Percentiles rank a stretch among this genome's conserved stretches.
Conservation (phyloP, 2,329 filamentous ascomycete species). For the Penicillium sp. region DNA sequence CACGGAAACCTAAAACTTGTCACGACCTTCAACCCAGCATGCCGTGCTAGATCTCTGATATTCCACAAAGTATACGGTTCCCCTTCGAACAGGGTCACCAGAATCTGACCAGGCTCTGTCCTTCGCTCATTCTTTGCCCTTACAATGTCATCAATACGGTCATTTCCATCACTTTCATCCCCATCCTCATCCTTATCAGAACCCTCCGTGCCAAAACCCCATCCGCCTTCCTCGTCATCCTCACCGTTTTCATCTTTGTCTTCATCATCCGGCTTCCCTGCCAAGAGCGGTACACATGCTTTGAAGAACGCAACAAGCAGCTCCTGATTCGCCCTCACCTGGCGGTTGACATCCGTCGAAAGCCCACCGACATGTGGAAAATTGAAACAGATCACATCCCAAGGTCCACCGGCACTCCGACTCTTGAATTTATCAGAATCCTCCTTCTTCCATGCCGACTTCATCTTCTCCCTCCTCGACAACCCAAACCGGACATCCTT, state of each 20-base stretch:
- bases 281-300: constrained; percentile 47
- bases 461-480: constrained; percentile 35
- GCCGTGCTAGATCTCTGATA: constrained; percentile 81
- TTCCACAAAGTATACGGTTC: constrained; percentile 98
- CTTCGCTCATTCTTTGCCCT: constrained; percentile 24
- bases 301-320: constrained; percentile 56
- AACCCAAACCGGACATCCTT: constrained; percentile 52
- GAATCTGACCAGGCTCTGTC: constrained; percentile 58
- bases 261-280: constrained; percentile 30
- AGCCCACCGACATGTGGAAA: constrained; percentile 96
- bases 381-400: constrained; percentile 88
- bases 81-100: constrained; percentile 90
- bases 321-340: constrained; percentile 87
- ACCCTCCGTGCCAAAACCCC: constrained; percentile 31
- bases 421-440: background rate
- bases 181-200: constrained; percentile 24
- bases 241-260: constrained; percentile 28
- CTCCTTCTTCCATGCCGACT: constrained; percentile 32
- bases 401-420: constrained; percentile 48
- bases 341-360: constrained; percentile 89
- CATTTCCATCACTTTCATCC: constrained; percentile 11
- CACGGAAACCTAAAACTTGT: constrained; percentile 55
- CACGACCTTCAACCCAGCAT: constrained; percentile 56
- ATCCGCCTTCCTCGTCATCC: constrained; percentile 25
- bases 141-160: background rate